phyloP scores from a whole-genome alignment of 1,139 yeast species.

The Debaryomyces subglobosus region DNA sequence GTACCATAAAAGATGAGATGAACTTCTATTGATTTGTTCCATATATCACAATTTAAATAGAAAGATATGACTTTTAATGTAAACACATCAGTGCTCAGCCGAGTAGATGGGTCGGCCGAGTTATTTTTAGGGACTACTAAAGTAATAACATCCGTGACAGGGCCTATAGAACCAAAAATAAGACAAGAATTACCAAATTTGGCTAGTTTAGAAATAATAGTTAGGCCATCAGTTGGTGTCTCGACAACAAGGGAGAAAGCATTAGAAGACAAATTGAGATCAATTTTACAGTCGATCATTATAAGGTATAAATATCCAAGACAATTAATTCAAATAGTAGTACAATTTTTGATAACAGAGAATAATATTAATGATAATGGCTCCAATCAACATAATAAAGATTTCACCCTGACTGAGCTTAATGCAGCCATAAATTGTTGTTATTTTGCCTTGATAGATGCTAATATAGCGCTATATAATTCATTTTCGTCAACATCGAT shows the following conservation, averaged over 20 bases:
- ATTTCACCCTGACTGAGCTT: conserved; percentile 56
- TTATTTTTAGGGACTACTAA: conserved; percentile 53
- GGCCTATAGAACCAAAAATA: conserved; percentile 85
- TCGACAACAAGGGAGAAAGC: conserved; percentile 78
- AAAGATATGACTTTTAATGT: conserved; percentile 20
- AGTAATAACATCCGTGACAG: conserved; percentile 77
- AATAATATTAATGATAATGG: conserved; percentile 28
- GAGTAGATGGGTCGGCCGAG: conserved; percentile 83
- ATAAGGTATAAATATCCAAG: conserved; percentile 76
- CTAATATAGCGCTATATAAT: conserved; percentile 69
- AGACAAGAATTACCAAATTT: conserved; percentile 85
- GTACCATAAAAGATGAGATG: conserved; percentile 11
- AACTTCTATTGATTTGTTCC: not conserved
- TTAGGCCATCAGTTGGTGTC: conserved; percentile 78
- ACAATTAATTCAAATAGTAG: conserved; percentile 80
- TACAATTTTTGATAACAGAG: conserved; percentile 75
- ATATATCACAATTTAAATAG: not conserved
- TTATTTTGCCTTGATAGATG: conserved; percentile 74
- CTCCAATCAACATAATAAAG: conserved; percentile 25
- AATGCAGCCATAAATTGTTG: conserved; percentile 74
- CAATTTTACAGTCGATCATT: conserved; percentile 63
- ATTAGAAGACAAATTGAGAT: conserved; percentile 69
- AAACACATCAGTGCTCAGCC: conserved; percentile 43
- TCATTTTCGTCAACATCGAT: conserved; percentile 62
- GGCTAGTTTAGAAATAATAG: conserved; percentile 77